Evolutionary conservation across 2,329 filamentous ascomycete species (phyloP).

Genomic region (Aspergillus nomiae): DNA sequence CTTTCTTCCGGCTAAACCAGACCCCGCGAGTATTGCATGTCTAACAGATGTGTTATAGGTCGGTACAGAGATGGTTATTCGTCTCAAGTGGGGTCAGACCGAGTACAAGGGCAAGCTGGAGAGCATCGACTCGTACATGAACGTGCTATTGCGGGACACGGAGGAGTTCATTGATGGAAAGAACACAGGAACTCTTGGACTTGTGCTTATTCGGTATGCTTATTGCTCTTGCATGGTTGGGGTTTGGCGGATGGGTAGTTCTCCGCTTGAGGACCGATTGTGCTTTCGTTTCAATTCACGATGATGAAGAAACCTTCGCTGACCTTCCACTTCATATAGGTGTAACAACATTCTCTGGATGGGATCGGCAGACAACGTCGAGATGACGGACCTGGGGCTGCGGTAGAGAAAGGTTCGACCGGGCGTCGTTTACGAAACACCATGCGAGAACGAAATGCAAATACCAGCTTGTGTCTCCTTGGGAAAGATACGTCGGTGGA

Average conservation of each 20-base stretch:
- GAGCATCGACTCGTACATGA: conserved; percentile 98
- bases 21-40: neutral
- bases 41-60: conserved; percentile 57
- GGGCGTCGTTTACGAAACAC: conserved; percentile 12
- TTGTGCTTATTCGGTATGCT: conserved; percentile 83
- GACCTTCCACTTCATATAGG: conserved; percentile 45
- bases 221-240: neutral
- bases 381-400: conserved; percentile 48
- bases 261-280: neutral
- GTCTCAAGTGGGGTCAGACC: conserved; percentile 96
- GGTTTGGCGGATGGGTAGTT: neutral
- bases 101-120: conserved; percentile 95
- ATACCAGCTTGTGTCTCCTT: conserved; percentile 17
- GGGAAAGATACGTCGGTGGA: conserved; percentile 12
- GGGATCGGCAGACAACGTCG: conserved; percentile 56
- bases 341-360: conserved; percentile 99
- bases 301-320: neutral
- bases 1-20: neutral
- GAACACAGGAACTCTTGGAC: conserved; percentile 79
- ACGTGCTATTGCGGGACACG: conserved; percentile 86
- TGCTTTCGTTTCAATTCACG: neutral
- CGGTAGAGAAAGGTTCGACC: conserved; percentile 29
- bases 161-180: conserved; percentile 92
- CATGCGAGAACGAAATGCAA: conserved; percentile 14
- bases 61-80: conserved; percentile 86